A percentile compares a stretch with the other conserved stretches of the same genome.
These are phyloP conservation scores for Tricholoma saponaceum DNA, from an alignment of 768 basidiomycete species.

Conservation along the genomic window DNA sequence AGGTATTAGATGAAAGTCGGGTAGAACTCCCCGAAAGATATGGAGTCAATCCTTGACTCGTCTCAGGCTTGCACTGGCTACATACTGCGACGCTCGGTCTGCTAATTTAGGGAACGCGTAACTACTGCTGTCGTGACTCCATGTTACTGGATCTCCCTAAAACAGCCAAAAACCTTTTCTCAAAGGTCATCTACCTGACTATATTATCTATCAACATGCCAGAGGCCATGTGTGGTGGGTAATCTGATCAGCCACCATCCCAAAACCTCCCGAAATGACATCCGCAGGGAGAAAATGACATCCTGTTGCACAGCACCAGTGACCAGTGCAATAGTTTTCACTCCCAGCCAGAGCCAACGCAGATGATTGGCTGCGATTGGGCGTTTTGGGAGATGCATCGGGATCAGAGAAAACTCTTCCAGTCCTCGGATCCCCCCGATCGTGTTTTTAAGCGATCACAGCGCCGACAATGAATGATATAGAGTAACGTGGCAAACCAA, in stretches of 20 bases:
- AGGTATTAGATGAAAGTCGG: neutral
- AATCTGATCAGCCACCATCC: neutral
- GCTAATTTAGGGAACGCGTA: no score
- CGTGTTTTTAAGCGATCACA: neutral
- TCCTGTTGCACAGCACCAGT: neutral
- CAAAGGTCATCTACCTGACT: neutral
- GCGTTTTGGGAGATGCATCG: neutral
- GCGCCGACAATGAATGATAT: neutral
- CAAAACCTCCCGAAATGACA: neutral
- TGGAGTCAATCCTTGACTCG: no score
- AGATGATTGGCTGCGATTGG: neutral
- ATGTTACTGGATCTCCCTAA: no score
- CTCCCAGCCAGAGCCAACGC: neutral
- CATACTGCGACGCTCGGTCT: no score
- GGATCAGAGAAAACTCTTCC: neutral
- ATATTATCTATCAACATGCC: neutral
- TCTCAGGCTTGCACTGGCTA: neutral
- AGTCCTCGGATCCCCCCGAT: neutral
- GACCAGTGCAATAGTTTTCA: neutral
- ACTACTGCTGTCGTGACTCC: no score
- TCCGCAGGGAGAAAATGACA: neutral
- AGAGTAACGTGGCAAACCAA: neutral
- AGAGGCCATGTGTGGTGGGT: neutral
- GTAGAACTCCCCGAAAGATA: neutral
- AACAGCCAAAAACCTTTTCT: neutral